phyloP scores from a whole-genome alignment of 2,329 filamentous ascomycete species.

The Aspergillus brunneoviolaceus region DNA sequence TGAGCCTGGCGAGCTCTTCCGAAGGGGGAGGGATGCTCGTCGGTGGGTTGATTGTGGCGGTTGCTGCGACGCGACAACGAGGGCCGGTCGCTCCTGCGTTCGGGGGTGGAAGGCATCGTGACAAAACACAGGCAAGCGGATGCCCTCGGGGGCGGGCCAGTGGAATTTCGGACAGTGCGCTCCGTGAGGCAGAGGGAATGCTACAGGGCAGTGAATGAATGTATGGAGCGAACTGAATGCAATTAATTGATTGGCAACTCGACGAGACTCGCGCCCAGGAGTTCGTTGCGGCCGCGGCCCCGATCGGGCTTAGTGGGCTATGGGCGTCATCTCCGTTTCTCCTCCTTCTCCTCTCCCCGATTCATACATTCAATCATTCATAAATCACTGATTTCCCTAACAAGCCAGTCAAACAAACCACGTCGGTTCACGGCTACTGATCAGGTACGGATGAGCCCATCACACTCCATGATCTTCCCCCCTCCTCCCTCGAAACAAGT shows the following conservation, averaged over 20 bases:
- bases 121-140: not conserved
- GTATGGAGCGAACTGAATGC: not conserved
- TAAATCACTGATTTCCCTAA: not conserved
- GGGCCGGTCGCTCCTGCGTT: slow-evolving; percentile 28
- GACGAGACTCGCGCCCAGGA: slow-evolving; percentile 5
- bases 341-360: not conserved
- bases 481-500: not conserved
- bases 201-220: slow-evolving; percentile 6
- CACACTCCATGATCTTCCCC: not conserved
- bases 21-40: slow-evolving; percentile 34
- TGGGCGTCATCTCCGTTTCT: not conserved
- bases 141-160: not conserved
- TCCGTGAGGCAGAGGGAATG: not conserved
- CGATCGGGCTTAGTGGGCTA: not conserved
- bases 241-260: not conserved
- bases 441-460: not conserved
- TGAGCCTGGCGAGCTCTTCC: slow-evolving; percentile 28
- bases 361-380: not conserved
- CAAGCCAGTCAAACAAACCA: not conserved
- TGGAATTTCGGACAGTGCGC: not conserved
- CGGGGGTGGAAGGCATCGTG: slow-evolving; percentile 35
- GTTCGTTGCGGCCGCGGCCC: not conserved
- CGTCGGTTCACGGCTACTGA: not conserved
- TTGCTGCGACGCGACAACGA: slow-evolving; percentile 31
- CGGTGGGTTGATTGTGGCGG: slow-evolving; percentile 20